Evolutionary conservation across 2,329 filamentous ascomycete species (phyloP).

Genomic region (Aspergillus quadrilineatus): DNA sequence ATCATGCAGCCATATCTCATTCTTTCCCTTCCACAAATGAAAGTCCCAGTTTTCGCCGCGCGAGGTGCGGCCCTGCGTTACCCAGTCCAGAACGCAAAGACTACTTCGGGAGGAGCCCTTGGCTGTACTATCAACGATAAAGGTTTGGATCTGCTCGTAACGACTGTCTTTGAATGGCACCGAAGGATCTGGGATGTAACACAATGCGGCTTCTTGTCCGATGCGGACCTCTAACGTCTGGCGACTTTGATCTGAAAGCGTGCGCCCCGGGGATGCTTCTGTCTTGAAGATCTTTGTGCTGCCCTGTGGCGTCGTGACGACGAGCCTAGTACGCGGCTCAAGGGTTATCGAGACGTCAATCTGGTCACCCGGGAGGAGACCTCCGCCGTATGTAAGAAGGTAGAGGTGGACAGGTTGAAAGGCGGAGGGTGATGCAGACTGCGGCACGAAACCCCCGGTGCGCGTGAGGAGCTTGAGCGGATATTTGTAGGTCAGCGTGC

Average conservation of each 20-base stretch:
- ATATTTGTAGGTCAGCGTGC: conserved; percentile 82
- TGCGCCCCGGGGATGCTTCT: conserved; percentile 43
- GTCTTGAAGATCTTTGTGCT: conserved; percentile 97
- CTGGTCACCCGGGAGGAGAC: conserved; percentile 82
- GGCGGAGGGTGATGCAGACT: conserved; percentile 35
- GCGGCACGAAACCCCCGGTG: conserved; percentile 61
- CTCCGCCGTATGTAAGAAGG: conserved; percentile 89
- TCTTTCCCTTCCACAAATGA: conserved; percentile 73
- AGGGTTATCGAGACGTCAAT: conserved; percentile 72
- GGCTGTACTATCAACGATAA: conserved; percentile 56
- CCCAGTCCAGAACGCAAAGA: conserved; percentile 89
- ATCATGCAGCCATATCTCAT: conserved; percentile 64
- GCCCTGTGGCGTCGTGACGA: conserved; percentile 64
- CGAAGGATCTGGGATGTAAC: conserved; percentile 82
- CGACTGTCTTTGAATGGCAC: conserved; percentile 84
- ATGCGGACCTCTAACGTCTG: conserved; percentile 53
- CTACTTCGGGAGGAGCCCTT: conserved; percentile 46
- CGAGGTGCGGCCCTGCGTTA: conserved; percentile 80
- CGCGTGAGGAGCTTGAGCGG: conserved; percentile 91
- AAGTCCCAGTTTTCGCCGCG: conserved; percentile 89
- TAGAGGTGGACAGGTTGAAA: conserved; percentile 72
- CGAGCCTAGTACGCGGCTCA: conserved; percentile 63
- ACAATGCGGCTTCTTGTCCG: conserved; percentile 51
- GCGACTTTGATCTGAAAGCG: conserved; percentile 41
- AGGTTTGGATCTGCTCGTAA: conserved; percentile 81